Evolutionary conservation across 371 early-diverging fungal species (phyloP), one percentile per base, ranked within the genome.

Genomic region (Actinomucor elegans): DNA sequence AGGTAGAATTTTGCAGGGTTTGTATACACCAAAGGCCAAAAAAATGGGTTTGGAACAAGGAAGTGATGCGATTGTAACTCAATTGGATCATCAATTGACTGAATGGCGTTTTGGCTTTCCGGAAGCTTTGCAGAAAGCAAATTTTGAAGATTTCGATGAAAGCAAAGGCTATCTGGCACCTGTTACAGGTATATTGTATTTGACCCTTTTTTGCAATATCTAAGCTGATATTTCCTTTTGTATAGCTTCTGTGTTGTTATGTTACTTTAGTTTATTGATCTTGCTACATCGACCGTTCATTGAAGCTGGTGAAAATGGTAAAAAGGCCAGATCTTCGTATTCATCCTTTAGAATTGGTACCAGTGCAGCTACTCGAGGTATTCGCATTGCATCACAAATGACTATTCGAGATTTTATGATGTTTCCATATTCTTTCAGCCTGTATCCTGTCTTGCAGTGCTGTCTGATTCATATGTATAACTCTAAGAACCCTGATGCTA

Each of bases 241-340:
- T 14, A 7, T 40, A 75, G 77, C 71, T 10, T 66, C 73, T 23
- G 67, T 70, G 18, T 42, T 70, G 4, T 28, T 73, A 8, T 76
- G 71, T 36, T 76, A 76, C 34, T 76, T 64, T 50, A 66, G 68
- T 29, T 44, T 69, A 4, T 43, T 76, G 21, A 66, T 76, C 37
- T 57, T 76, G 11, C 47, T 76, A 5, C 77, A 76, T 61, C 62
- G 73, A n/a, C 77, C 77, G 11, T 76, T 76, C 38, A 76, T 76
- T 40, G 71, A 70, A 52, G 55, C 57, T 5, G 15, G 40, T 9
- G 55, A 50, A 1, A 52, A 51, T 20, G 64, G 61, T 5, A 63
- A 61, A 18, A 63, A 62, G 9, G 55, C 61, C 10, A 43, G 60
- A 33, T 52, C 71, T 2, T 61, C 69, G 0, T 71, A 69, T 38